Base-by-base conservation (phyloP, 192 early-diverging fungal species). In the Mortierella antarctica region DNA sequence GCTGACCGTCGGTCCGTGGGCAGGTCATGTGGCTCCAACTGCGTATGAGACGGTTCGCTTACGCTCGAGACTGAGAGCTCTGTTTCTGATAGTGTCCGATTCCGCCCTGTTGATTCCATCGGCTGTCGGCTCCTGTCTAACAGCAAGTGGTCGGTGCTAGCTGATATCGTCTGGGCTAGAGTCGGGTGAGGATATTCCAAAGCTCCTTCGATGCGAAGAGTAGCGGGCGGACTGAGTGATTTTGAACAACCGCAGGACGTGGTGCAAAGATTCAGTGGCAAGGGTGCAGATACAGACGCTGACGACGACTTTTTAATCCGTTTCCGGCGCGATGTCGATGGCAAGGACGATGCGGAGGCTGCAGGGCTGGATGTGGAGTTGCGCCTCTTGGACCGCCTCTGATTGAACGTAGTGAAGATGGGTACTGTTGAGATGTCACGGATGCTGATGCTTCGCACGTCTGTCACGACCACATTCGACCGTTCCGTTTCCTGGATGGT, bases 371-470 rank as follows among this genome's bases (percentile, higher is more conserved):
- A 23, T 40, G 60, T 80, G 12, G 77, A 71, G 44, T 53, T 71
- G 3, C 70, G 63, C 41, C 69, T 67, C 41, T 80, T 80, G 53
- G 77, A 72, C 12, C 70, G 64, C 40, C 50, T 71, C n/a, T 59
- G 63, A 42, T 54, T 56, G 48, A 70, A 70, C 0, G 60, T 68
- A 4, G 60, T 68, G 58, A 72, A 18, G 10, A 65, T 80, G 20
- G 77, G 77, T 31, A 80, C 65, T 7, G 70, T 80, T 2, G 77
- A 72, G 48, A 80, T 80, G 49, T 80, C 77, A 7, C 77, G 77
- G 44, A 80, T 64, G 23, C 60, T 80, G 55, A 80, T 80, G 18
- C 69, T 80, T 44, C 53, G 67, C 41, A 80, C 64, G 53, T 80
- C 77, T 15, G 77, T 80, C 4, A 80, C 70, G 15, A 80, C 60